These are phyloP conservation scores for Monosporozyma aerobia DNA, from an alignment of 805 yeast species.

Conservation along the genomic window DNA sequence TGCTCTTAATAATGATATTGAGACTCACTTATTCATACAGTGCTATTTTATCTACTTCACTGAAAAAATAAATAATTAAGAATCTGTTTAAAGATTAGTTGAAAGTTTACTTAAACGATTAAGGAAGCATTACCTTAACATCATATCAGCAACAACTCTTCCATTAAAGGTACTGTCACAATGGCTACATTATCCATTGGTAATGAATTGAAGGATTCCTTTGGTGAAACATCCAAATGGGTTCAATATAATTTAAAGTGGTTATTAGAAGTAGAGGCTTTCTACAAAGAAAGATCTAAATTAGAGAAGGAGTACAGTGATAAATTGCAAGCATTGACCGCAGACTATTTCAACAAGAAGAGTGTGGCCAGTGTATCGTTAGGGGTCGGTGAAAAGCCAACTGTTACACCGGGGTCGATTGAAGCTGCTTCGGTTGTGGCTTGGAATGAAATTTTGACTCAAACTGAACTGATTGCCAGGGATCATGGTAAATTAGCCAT, in stretches of 20 bases:
- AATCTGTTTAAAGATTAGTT: neutral
- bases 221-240: slow-evolving; percentile 73
- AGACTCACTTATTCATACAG: neutral
- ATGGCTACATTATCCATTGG: slow-evolving; percentile 41
- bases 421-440: slow-evolving; percentile 81
- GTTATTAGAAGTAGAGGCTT: slow-evolving; percentile 69
- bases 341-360: slow-evolving; percentile 67
- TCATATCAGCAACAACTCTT: neutral
- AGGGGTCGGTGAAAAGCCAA: slow-evolving; percentile 86
- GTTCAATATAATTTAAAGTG: slow-evolving; percentile 61
- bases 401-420: slow-evolving; percentile 87
- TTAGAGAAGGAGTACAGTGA: slow-evolving; percentile 78
- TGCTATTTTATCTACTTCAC: neutral
- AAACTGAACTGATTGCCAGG: slow-evolving; percentile 69
- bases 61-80: neutral
- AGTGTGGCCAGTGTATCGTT: slow-evolving; percentile 56
- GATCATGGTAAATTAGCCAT: slow-evolving; percentile 52
- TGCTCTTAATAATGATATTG: too few species aligned
- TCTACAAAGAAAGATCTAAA: slow-evolving; percentile 72
- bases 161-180: neutral
- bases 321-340: slow-evolving; percentile 52
- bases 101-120: neutral
- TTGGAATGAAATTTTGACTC: slow-evolving; percentile 81
- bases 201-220: slow-evolving; percentile 72
- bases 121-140: neutral